Base-by-base conservation (phyloP, 768 basidiomycete genomes). In the Amanita pseudoporphyria region DNA sequence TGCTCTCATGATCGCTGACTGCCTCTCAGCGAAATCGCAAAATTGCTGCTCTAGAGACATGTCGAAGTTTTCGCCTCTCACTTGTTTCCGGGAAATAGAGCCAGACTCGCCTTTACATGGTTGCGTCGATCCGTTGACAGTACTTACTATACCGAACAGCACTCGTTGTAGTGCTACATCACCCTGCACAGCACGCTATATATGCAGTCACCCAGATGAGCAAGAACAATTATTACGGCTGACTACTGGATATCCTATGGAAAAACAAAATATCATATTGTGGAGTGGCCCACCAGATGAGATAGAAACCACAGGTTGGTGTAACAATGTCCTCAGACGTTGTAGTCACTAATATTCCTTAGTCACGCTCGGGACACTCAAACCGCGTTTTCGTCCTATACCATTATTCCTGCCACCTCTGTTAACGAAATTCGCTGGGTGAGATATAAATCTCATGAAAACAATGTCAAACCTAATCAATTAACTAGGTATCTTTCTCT, bases 201-300 rank as follows among this genome's bases (percentile, higher is more conserved):
- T 66, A 5, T 92, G 89, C 57, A 67, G 80, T 2, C 61, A 67
- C 5, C 82, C 82, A 5, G 67, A 69, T 46, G 56, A 47, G n/a
- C 68, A 67, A 32, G 72, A 76, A 32, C 67, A 71, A 18, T 68
- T 90, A 2, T 55, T 87, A 24, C 71, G 87, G 42, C 64, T 91
- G 10, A 73, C 70, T 0, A 59, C 83, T 5, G 52, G 30, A 55
- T 51, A 33, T 49, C 40, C 30, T 53, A 45, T n/a, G 47, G 52
- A 40, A 44, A 53, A 44, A 42, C 46, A 71, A 30, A 60, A 68
- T 35, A 67, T 79, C 1, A 63, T 91, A 3, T 60, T 92, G 2
- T 94, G 88, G 87, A 80, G 74, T 51, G 90, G 90, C 0, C 79
- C 85, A 5, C 66, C 64, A 7, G 57, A 56, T 14, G 87, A 89